Evolutionary conservation across 345 rosid species (phyloP).

Genomic region (Brassica carinata): DNA sequence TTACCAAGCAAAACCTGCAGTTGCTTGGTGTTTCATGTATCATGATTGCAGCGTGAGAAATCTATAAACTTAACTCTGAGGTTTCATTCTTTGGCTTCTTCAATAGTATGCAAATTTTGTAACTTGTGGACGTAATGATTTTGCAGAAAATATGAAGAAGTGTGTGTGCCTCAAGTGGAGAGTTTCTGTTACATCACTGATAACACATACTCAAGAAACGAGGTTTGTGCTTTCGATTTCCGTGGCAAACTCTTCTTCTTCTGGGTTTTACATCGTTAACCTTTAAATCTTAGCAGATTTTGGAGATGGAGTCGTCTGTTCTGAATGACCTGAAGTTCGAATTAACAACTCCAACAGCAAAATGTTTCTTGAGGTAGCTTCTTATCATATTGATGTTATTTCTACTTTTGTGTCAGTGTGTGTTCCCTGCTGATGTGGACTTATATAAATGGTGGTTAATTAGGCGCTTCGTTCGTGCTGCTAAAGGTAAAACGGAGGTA

Average conservation of each 20-base stretch:
- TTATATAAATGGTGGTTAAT: conserved; percentile 29
- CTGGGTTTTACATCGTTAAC: conserved; percentile 12
- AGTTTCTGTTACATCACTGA: conserved; percentile 95
- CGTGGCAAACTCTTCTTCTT: background rate
- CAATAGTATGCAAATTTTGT: background rate
- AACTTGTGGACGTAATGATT: conserved; percentile 12
- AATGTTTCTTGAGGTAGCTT: conserved; percentile 81
- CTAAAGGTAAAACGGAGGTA: conserved; percentile 84
- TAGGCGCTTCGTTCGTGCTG: conserved; percentile 89
- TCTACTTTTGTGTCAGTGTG: background rate
- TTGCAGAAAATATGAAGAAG: conserved; percentile 88
- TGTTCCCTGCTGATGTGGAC: conserved; percentile 18
- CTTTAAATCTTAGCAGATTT: conserved; percentile 49
- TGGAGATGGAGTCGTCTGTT: conserved; percentile 90
- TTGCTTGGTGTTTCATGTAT: conserved; percentile 90
- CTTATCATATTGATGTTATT: background rate
- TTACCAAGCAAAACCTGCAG: conserved; percentile 81
- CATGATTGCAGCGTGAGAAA: conserved; percentile 91
- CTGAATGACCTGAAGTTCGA: conserved; percentile 88
- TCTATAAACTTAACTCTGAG: background rate
- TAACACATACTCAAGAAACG: conserved; percentile 83
- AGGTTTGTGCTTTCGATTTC: conserved; percentile 49
- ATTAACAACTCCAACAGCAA: conserved; percentile 85
- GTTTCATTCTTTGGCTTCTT: background rate
- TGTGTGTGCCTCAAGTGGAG: conserved; percentile 90